A percentile compares a stretch with the other conserved stretches of the same genome.
Conservation (phyloP, 2,329 filamentous ascomycete species). For the Sporothrix dimorphospora region DNA sequence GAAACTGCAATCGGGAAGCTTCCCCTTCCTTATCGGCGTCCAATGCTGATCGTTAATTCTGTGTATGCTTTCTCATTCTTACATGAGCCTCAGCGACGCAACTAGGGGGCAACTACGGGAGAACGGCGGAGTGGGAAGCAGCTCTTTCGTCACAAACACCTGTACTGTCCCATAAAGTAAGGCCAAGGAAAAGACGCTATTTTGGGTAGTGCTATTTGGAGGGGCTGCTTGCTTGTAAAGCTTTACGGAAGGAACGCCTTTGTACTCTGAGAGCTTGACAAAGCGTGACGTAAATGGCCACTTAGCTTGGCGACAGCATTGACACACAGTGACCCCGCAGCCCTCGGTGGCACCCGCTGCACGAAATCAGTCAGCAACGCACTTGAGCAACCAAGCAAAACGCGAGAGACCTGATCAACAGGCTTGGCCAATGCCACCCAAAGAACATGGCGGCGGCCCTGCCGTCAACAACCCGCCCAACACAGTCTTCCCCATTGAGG, state of each 20-base stretch:
- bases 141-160: no score
- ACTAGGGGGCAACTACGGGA: neutral
- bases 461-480: neutral
- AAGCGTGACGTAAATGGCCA: slow-evolving; percentile 33
- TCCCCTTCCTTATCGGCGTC: neutral
- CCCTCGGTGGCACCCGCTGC: neutral
- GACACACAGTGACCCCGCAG: neutral
- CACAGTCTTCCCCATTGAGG: neutral
- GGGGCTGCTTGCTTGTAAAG: slow-evolving; percentile 19
- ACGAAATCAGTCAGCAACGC: slow-evolving; percentile 10
- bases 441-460: neutral
- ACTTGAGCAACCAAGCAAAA: neutral
- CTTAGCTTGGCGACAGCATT: neutral
- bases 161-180: neutral
- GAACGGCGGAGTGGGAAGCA: no score
- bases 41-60: neutral
- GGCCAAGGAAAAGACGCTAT: neutral
- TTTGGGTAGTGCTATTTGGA: neutral
- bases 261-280: slow-evolving; percentile 27
- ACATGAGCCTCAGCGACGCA: slow-evolving; percentile 20
- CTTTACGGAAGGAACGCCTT: neutral
- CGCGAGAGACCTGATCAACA: neutral
- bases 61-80: slow-evolving; percentile 17
- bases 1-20: neutral
- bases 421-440: neutral